Percentiles rank a stretch among this genome's conserved stretches.
These are phyloP conservation scores for Zygotorulaspora chibaensis DNA, from an alignment of 805 yeast genomes.

Conservation along the genomic window DNA sequence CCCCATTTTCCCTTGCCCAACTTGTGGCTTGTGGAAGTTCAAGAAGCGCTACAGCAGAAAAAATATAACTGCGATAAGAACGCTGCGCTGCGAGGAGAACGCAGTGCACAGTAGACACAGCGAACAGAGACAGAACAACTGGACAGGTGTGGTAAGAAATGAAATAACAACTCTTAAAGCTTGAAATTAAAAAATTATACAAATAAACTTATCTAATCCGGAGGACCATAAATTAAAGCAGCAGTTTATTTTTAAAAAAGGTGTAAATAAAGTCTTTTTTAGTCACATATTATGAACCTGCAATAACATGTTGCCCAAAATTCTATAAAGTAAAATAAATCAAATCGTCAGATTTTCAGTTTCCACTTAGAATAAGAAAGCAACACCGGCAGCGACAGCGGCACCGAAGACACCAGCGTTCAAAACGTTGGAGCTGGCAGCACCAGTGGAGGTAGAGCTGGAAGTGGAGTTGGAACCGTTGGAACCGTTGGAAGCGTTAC, in stretches of 20 bases:
- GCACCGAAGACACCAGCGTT: constrained; percentile 79
- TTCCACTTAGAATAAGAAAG: constrained; percentile 41
- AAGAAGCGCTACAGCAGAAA: background rate
- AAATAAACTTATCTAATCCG: background rate
- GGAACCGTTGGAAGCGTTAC: constrained; percentile 45
- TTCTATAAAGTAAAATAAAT: background rate
- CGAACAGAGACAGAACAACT: too few relatives aligned
- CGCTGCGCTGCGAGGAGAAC: too few relatives aligned
- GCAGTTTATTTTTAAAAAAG: background rate
- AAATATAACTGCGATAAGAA: too few relatives aligned
- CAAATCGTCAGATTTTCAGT: background rate
- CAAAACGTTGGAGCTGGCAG: constrained; percentile 51
- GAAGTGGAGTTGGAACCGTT: constrained; percentile 39
- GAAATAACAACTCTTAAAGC: too few relatives aligned
- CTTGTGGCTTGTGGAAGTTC: background rate
- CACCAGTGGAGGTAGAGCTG: constrained; percentile 42
- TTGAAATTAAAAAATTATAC: too few relatives aligned
- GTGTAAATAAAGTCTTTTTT: constrained; percentile 1
- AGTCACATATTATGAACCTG: background rate
- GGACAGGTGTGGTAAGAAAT: too few relatives aligned
- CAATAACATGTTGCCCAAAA: background rate
- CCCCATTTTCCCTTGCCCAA: constrained; percentile 5
- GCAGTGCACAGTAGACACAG: too few relatives aligned
- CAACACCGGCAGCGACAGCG: constrained; percentile 79
- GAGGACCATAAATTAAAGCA: background rate